These are phyloP conservation scores for Colletotrichum lupini DNA, from an alignment of 2,329 filamentous ascomycete genomes.

Conservation along the genomic window DNA sequence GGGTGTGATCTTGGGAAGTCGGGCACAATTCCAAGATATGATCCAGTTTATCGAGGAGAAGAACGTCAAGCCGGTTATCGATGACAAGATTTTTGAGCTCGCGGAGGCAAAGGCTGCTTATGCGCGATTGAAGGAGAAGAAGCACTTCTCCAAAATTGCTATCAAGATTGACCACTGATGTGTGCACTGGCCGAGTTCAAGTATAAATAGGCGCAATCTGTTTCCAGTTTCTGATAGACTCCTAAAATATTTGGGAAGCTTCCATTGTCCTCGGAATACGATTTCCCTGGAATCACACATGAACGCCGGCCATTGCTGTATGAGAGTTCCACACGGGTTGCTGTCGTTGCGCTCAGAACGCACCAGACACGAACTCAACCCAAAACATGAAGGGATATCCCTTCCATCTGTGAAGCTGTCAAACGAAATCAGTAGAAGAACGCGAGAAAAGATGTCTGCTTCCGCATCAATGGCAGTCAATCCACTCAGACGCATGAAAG, in stretches of 20 bases:
- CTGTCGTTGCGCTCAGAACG: slow-evolving; percentile 62
- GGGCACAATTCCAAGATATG: slow-evolving; percentile 43
- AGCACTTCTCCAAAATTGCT: slow-evolving; percentile 50
- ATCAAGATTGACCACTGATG: slow-evolving; percentile 41
- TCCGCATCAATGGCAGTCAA: slow-evolving; percentile 49
- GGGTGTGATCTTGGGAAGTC: slow-evolving; percentile 42
- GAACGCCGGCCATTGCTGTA: slow-evolving; percentile 58
- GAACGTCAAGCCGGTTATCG: slow-evolving; percentile 43
- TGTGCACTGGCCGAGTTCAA: not conserved
- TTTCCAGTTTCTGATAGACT: no score
- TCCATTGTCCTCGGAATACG: no score
- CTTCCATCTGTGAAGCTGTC: slow-evolving; percentile 57
- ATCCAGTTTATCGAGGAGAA: slow-evolving; percentile 46
- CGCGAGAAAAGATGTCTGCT: slow-evolving; percentile 51
- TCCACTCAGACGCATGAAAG: slow-evolving; percentile 49
- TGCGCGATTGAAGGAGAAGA: slow-evolving; percentile 43
- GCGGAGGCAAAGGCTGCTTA: slow-evolving; percentile 46
- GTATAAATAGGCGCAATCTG: not conserved
- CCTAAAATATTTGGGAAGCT: no score
- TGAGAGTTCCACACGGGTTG: slow-evolving; percentile 54
- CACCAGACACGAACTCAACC: slow-evolving; percentile 49
- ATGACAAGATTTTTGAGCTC: slow-evolving; percentile 45
- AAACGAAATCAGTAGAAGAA: slow-evolving; percentile 64
- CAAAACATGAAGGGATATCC: slow-evolving; percentile 53
- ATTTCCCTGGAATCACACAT: slow-evolving; percentile 46